Evolutionary conservation across 768 basidiomycete species (phyloP), one percentile per base, ranked within the genome.

Genomic region (Amanita thiersii): DNA sequence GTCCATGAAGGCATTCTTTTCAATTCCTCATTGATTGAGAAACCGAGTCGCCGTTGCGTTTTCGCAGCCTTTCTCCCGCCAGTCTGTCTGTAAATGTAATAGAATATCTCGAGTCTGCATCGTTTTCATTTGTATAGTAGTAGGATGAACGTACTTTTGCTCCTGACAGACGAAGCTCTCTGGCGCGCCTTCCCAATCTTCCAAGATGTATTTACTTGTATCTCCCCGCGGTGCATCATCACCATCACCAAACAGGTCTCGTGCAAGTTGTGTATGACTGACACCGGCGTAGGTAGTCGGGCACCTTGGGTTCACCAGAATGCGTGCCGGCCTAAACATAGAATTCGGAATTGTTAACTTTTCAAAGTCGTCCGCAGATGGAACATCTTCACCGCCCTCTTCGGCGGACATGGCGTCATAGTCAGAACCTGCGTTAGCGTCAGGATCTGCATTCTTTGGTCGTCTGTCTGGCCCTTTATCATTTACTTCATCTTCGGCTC

Each of bases 91-190:
- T 20, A 20, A 19, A 38, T 12, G 44, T 1, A 28, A 34, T 30
- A 34, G 33, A 34, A 49, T 19, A 50, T 39, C 18, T 45, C 7
- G 11, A 39, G 33, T 18, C 4, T 37, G 25, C 33, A 35, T n/a
- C n/a, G n/a, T n/a, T n/a, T n/a, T n/a, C n/a, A n/a, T n/a, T n/a
- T n/a, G n/a, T n/a, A 7, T 34, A 44, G 32, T 41, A 45, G 20
- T 14, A 29, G 15, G 26, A 17, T 14, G 47, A 17, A 56, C 76
- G 36, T 41, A 86, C 86, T 73, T 74, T 59, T 90, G 88, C 60
- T 99, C 96, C 64, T 98, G 96, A 55, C 96, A 99, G 4, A 97
- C 93, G 61, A 96, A 99, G 49, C 86, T 90, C 57, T 97, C 93
- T 0, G 96, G 96, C 4, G 96, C 90, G 19, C 89, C 87, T 41